Evolutionary conservation across 441 rosid genomes (phyloP).

Genomic region (Theobroma grandiflorum): DNA sequence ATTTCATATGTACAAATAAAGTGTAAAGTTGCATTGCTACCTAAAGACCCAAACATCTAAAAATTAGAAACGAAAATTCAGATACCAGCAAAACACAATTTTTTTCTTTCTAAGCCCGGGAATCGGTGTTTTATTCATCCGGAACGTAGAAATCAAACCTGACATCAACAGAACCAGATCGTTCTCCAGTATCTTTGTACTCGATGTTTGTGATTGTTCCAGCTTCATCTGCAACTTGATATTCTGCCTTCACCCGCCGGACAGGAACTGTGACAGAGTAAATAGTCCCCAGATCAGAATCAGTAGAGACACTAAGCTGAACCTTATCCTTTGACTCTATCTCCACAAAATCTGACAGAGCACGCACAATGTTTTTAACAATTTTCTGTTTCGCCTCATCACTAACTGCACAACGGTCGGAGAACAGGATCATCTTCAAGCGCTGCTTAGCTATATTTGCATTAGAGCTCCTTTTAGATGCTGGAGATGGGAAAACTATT

Average conservation of each 20-base stretch:
- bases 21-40: slow-evolving; percentile 32
- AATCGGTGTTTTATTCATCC: slow-evolving; percentile 49
- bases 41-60: slow-evolving; percentile 32
- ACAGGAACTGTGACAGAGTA: slow-evolving; percentile 97
- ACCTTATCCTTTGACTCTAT: slow-evolving; percentile 99
- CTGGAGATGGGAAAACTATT: slow-evolving; percentile 84
- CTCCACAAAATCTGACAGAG: slow-evolving; percentile 95
- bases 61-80: background rate
- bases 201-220: slow-evolving; percentile 78
- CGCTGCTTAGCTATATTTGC: slow-evolving; percentile 97
- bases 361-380: slow-evolving; percentile 79
- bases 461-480: slow-evolving; percentile 79
- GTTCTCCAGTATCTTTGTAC: slow-evolving; percentile 73
- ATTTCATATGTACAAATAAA: slow-evolving; percentile 51
- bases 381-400: slow-evolving; percentile 93
- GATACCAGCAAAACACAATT: background rate
- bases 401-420: slow-evolving; percentile 95
- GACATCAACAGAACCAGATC: slow-evolving; percentile 89
- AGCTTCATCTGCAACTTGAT: slow-evolving; percentile 70
- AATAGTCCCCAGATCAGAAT: slow-evolving; percentile 86
- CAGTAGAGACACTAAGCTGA: slow-evolving; percentile 87
- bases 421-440: slow-evolving; percentile 96
- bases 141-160: slow-evolving; percentile 91
- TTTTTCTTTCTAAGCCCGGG: slow-evolving; percentile 12
- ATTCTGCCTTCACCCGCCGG: slow-evolving; percentile 85